A percentile compares a stretch with the other conserved stretches of the same genome.
Conservation (phyloP, 1,284 basidiomycete genomes). For the Ganoderma lucidum region DNA sequence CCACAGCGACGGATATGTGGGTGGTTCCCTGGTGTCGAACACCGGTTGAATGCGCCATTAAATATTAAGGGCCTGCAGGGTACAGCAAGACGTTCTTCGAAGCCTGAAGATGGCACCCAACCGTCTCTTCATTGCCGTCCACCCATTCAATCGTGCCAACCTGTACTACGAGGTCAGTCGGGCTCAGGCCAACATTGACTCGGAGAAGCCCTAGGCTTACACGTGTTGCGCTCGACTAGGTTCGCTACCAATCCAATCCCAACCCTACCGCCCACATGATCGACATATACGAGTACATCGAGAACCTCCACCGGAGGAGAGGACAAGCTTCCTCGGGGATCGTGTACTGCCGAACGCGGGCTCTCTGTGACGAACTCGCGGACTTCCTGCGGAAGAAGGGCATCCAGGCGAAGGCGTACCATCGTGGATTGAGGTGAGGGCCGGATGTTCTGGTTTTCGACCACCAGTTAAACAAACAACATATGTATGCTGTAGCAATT, state of each 20-base stretch:
- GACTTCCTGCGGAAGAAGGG: constrained; percentile 69
- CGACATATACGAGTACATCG: constrained; percentile 75
- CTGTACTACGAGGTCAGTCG: constrained; percentile 78
- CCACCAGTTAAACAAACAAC: neutral
- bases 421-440: constrained; percentile 65
- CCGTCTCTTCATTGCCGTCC: constrained; percentile 67
- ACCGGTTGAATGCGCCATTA: constrained; percentile 9
- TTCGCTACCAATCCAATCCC: constrained; percentile 65
- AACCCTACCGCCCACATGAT: constrained; percentile 61
- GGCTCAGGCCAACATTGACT: neutral
- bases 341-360: constrained; percentile 78
- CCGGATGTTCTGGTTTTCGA: constrained; percentile 1
- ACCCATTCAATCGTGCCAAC: constrained; percentile 84
- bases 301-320: constrained; percentile 61
- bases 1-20: constrained; percentile 74
- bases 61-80: constrained; percentile 36
- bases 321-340: constrained; percentile 76
- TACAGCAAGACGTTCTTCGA: constrained; percentile 75
- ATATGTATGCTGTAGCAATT: constrained; percentile 44
- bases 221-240: constrained; percentile 44
- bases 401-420: constrained; percentile 78
- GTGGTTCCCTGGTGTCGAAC: constrained; percentile 22
- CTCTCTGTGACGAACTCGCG: constrained; percentile 75
- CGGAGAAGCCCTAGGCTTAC: neutral
- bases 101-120: constrained; percentile 68